Conservation (phyloP, 768 basidiomycete species). For the Gloeopeniophorella convolvens region DNA sequence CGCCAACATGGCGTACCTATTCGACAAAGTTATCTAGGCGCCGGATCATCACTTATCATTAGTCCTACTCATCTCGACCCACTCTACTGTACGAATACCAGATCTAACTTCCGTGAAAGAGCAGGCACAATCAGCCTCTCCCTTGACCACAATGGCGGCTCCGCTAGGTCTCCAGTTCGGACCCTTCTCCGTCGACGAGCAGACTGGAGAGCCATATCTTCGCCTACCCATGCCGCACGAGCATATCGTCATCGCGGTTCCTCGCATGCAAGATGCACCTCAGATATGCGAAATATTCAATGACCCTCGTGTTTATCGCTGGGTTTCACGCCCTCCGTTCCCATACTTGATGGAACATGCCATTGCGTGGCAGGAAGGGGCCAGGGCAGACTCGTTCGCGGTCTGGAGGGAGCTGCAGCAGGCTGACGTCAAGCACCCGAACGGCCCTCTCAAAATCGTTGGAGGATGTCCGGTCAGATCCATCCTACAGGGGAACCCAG, state of each 20-base stretch:
- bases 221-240: constrained; percentile 44
- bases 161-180: neutral
- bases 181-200: constrained; percentile 32
- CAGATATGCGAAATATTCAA: constrained; percentile 38
- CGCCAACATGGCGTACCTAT: no score
- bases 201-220: constrained; percentile 49
- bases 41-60: no score
- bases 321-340: constrained; percentile 42
- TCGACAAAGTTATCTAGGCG: no score
- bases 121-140: no score
- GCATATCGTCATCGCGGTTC: constrained; percentile 54
- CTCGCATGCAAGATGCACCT: constrained; percentile 40
- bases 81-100: no score
- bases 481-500: constrained; percentile 19
- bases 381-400: constrained; percentile 21
- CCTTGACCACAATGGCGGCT: no score
- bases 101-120: no score
- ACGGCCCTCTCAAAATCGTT: constrained; percentile 16
- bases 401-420: constrained; percentile 22
- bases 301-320: constrained; percentile 40
- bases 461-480: constrained; percentile 6
- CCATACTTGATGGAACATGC: constrained; percentile 46
- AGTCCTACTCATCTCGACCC: no score
- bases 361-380: constrained; percentile 29
- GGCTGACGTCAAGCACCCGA: constrained; percentile 30